Evolutionary conservation across 1,284 basidiomycete species (phyloP), one percentile per base, ranked within the genome.

Genomic region (Cryptococcus sp.): DNA sequence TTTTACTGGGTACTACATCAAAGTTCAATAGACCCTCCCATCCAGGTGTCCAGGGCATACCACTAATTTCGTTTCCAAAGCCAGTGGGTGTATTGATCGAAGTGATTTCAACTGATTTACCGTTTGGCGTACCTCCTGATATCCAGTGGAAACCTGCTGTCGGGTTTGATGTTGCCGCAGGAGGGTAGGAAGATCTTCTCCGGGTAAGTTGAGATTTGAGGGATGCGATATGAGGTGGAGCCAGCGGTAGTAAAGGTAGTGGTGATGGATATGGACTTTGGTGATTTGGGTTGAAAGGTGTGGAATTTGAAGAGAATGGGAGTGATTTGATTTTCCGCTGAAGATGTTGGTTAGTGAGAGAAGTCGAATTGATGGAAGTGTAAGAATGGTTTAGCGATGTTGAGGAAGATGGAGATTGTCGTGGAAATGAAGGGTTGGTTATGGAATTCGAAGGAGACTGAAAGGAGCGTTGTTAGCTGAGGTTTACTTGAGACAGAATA

Each of bases 1-100:
- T 54, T 31, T 36, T 47, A 35, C 55, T 54, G 7, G 31, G 31
- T 14, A 57, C 58, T 7, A 15, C 48, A 32, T 64, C 62, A 46
- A 66, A 62, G 46, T 61, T 62, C 44, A 69, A 55, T 10, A 71
- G 58, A 32, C 61, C 61, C 14, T 71, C 67, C 68, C 68, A 66
- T 11, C 49, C 58, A 14, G 56, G 52, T 30, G 51, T 57, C 51
- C 50, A 57, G 6, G 32, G 35, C n/a, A 30, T 49, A 52, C 53
- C 41, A 30, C 46, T 32, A 15, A 59, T 32, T 44, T 61, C 50
- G 36, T 43, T 43, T 36, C 55, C 53, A 52, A 50, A 57, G 14
- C 57, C 42, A 23, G 53, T 1, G 35, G 31, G 11, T 11, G 23
- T 45, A 4, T 44, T 15, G 4, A 23, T 32, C 36, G 32, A 23